Percentiles rank a stretch among this genome's conserved stretches.
Evolutionary conservation across 2,329 filamentous ascomycete species (phyloP).

Genomic region (Fusarium dlaminii): DNA sequence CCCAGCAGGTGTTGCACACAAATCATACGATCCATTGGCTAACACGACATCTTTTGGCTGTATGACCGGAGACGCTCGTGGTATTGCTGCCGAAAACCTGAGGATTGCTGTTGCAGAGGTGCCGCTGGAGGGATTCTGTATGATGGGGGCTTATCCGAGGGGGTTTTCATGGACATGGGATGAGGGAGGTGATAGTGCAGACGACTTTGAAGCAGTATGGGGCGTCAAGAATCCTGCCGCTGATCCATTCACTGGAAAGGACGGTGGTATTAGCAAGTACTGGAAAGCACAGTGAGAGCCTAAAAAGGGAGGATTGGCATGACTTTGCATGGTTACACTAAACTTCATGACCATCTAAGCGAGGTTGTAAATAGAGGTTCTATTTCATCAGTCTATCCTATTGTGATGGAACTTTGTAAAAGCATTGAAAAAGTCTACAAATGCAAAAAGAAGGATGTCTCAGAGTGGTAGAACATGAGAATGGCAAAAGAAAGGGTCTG

Average conservation of each 20-base stretch:
- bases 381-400: fast-evolving
- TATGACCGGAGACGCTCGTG: slow-evolving; percentile 10
- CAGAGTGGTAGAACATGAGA: fast-evolving
- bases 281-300: neutral
- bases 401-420: fast-evolving
- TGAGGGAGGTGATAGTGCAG: slow-evolving; percentile 6
- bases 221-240: neutral
- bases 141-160: slow-evolving; percentile 12
- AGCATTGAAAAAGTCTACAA: fast-evolving
- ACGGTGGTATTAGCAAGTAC: neutral
- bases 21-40: neutral
- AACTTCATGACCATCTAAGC: fast-evolving
- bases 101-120: neutral
- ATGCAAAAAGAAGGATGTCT: neutral
- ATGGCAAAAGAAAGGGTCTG: slow-evolving; percentile 49
- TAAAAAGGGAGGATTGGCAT: neutral
- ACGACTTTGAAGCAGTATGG: slow-evolving; percentile 7
- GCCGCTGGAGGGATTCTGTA: slow-evolving; percentile 6
- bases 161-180: slow-evolving; percentile 19
- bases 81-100: neutral
- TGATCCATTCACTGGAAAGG: neutral
- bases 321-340: fast-evolving
- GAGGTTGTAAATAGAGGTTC: fast-evolving
- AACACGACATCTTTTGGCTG: neutral
- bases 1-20: slow-evolving; percentile 11